These are phyloP conservation scores for Acer yangbiense DNA, from an alignment of 345 rosid species.

Conservation along the genomic window DNA sequence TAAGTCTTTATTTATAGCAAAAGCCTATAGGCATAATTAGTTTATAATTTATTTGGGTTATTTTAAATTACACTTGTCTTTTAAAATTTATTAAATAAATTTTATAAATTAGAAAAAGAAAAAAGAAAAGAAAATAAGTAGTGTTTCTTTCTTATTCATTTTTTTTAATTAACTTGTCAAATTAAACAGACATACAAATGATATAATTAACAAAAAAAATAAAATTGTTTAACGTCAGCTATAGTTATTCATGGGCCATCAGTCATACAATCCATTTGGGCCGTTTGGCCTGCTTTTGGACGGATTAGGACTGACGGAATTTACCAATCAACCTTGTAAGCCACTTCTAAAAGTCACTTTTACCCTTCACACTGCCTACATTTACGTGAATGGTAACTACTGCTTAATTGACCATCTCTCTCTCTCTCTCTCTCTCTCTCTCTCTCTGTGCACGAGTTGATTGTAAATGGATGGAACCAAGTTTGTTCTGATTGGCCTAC, in stretches of 20 bases:
- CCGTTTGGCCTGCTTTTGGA: neutral
- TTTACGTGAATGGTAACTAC: neutral
- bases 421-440: neutral
- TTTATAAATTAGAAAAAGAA: too few species aligned
- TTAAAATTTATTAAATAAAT: too few species aligned
- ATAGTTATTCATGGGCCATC: neutral
- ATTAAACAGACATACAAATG: too few species aligned
- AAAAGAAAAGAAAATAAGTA: too few species aligned
- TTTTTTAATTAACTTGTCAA: neutral
- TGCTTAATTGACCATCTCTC: slow-evolving; percentile 2
- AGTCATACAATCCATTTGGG: neutral
- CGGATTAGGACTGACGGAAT: neutral
- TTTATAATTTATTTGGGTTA: too few species aligned
- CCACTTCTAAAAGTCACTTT: neutral
- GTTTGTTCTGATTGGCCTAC: slow-evolving; percentile 31
- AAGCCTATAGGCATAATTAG: too few species aligned
- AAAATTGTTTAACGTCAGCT: too few species aligned
- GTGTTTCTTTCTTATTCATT: neutral
- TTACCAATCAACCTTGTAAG: neutral
- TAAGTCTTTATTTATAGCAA: too few species aligned
- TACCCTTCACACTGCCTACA: neutral
- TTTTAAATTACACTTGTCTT: too few species aligned
- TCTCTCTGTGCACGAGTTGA: neutral
- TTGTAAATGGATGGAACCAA: slow-evolving; percentile 33
- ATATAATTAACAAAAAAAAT: too few species aligned